Evolutionary conservation across 345 rosid genomes (phyloP), one percentile per base, ranked within the genome.

Genomic region (Aethionema arabicum): DNA sequence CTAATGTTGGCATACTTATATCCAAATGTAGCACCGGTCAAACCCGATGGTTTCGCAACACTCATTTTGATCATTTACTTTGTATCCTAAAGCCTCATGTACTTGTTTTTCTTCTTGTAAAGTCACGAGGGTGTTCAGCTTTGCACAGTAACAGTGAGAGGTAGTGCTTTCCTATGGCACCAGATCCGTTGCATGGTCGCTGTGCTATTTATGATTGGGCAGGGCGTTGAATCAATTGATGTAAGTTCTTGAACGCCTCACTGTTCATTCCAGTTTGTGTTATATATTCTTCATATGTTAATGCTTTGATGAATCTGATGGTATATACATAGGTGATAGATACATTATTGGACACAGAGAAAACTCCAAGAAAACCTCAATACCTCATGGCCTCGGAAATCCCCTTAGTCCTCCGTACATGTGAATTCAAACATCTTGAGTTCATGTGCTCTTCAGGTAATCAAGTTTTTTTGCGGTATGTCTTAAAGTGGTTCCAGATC

Each of bases 121-220:
- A 92, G 98, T 58, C 78, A 64, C 49, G 80, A 78, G 56, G 95
- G 83, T 56, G 74, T 54, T 72, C 82, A 84, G 77, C 91, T 92
- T 30, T 85, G 69, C 65, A 82, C 68, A 39, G 77, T 89, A 65
- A 83, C 78, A 76, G 72, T 92, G 65, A 81, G 70, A 73, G 98
- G 98, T 54, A 89, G 88, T 67, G 95, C 98, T 61, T 92, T 92
- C 77, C 72, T 89, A 56, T 87, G 95, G 97, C 98, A 92, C 75
- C 98, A 92, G 66, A 82, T 92, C 63, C 87, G 98, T 31, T 84
- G 91, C 78, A 87, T 92, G 80, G 97, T 89, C 56, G 80, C 91
- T 33, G 91, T 92, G 61, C 79, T 92, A 45, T 89, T 92, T 80
- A 82, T 92, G 98, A 80, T 89, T 9, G 97, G 98, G 52, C 91